Percentiles rank a stretch among this genome's conserved stretches.
Conservation (phyloP, 192 early-diverging fungal species). For the Gaertneriomyces sp. region DNA sequence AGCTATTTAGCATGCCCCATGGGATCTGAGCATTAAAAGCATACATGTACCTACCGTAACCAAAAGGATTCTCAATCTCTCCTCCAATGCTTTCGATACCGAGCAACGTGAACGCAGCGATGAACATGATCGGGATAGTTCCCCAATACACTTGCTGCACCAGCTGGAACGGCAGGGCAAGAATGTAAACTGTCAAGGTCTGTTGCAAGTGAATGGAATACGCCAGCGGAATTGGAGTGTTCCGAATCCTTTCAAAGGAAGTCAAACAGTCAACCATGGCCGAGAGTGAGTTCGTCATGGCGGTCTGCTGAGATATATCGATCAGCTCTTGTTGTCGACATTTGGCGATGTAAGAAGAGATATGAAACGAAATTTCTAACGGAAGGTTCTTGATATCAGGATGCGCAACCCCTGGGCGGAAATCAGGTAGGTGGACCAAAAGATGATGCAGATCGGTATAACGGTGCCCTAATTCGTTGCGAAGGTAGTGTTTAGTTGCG, state of each 20-base stretch:
- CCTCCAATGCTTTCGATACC: conserved; percentile 83
- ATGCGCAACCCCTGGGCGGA: conserved; percentile 37
- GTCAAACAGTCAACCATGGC: conserved; percentile 37
- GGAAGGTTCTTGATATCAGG: conserved; percentile 33
- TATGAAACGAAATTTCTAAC: conserved; percentile 40
- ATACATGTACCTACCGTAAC: neutral
- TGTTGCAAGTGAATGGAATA: conserved; percentile 89
- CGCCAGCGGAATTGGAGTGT: conserved; percentile 82
- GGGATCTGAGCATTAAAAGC: neutral
- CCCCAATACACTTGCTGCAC: conserved; percentile 46
- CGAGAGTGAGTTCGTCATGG: conserved; percentile 29
- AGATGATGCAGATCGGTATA: conserved; percentile 69
- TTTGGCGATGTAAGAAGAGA: conserved; percentile 27
- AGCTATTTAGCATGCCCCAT: neutral
- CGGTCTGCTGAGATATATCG: conserved; percentile 28
- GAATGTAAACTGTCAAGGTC: conserved; percentile 68
- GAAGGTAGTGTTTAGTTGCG: conserved; percentile 79
- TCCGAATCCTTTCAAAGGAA: conserved; percentile 77
- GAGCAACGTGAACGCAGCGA: conserved; percentile 59
- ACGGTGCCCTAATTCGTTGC: conserved; percentile 65
- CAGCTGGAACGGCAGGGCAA: conserved; percentile 79
- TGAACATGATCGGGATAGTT: conserved; percentile 65
- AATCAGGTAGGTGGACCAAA: conserved; percentile 61
- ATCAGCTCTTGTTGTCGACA: conserved; percentile 28
- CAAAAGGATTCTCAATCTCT: conserved; percentile 92